These are phyloP conservation scores for Ceratonia siliqua DNA, from an alignment of 306 rosid genomes.

Conservation along the genomic window DNA sequence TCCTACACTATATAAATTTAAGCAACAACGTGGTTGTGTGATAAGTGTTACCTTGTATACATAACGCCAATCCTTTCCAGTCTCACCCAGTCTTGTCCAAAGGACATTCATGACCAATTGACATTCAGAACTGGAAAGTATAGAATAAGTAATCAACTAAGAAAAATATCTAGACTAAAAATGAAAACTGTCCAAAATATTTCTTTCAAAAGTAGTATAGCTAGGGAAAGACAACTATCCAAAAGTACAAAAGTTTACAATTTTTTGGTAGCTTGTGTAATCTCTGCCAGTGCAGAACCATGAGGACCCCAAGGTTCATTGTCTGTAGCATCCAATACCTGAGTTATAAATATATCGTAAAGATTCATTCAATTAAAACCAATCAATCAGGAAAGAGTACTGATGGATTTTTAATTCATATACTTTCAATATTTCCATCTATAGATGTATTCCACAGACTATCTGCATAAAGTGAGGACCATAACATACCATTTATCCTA, in stretches of 20 bases:
- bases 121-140: constrained; percentile 76
- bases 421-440: not conserved
- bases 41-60: constrained; percentile 79
- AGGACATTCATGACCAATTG: constrained; percentile 96
- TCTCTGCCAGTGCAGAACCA: constrained; percentile 87
- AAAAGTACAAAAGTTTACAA: constrained; percentile 46
- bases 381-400: not conserved
- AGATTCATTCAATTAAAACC: not conserved
- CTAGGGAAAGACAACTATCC: not conserved
- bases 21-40: constrained; percentile 3
- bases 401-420: not conserved
- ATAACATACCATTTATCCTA: not conserved
- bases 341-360: constrained; percentile 26
- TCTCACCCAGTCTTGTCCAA: constrained; percentile 89
- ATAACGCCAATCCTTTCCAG: constrained; percentile 95
- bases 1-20: not conserved
- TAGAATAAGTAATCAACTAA: constrained; percentile 35
- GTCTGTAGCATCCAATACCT: constrained; percentile 96
- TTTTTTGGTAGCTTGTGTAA: constrained; percentile 89
- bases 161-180: not conserved
- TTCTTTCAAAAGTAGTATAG: constrained; percentile 6
- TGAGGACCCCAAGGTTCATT: constrained; percentile 99
- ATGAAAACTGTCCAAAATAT: not conserved
- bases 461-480: not conserved
- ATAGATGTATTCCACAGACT: constrained; percentile 5